phyloP scores from a whole-genome alignment of 108 stramenopile genomes.

The Conticribra weissflogii region DNA sequence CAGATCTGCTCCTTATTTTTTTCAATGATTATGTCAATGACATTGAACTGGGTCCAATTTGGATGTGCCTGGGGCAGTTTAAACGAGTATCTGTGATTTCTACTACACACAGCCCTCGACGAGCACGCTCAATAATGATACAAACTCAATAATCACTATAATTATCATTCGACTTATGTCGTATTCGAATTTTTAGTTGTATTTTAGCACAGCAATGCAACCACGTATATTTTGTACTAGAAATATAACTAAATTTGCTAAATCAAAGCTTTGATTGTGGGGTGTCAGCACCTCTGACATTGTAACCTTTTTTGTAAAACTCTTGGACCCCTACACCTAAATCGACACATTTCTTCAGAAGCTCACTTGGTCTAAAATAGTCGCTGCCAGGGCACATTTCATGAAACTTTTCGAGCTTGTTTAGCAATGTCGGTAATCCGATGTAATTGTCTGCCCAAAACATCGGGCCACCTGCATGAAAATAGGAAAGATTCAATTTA shows the following conservation, averaged over 20 bases:
- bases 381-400: constrained; percentile 69
- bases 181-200: too few species aligned
- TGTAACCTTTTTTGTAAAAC: constrained; percentile 46
- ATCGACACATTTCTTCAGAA: constrained; percentile 73
- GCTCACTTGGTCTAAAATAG: constrained; percentile 71
- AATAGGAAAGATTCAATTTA: not conserved
- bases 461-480: constrained; percentile 76
- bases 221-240: too few species aligned
- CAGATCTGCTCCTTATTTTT: constrained; percentile 95
- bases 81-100: too few species aligned
- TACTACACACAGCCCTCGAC: too few species aligned
- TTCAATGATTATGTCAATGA: constrained; percentile 80
- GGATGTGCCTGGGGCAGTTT: too few species aligned
- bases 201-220: too few species aligned
- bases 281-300: not conserved
- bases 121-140: too few species aligned
- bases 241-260: too few species aligned
- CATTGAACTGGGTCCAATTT: too few species aligned
- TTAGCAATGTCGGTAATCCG: constrained; percentile 63
- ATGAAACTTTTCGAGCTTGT: constrained; percentile 56
- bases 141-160: too few species aligned
- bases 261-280: constrained; percentile 23
- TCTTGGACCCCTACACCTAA: constrained; percentile 72
- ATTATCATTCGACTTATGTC: too few species aligned
- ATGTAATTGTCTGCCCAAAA: constrained; percentile 89